phyloP scores from a whole-genome alignment of 1,284 basidiomycete genomes.

The Ustilago crameri region DNA sequence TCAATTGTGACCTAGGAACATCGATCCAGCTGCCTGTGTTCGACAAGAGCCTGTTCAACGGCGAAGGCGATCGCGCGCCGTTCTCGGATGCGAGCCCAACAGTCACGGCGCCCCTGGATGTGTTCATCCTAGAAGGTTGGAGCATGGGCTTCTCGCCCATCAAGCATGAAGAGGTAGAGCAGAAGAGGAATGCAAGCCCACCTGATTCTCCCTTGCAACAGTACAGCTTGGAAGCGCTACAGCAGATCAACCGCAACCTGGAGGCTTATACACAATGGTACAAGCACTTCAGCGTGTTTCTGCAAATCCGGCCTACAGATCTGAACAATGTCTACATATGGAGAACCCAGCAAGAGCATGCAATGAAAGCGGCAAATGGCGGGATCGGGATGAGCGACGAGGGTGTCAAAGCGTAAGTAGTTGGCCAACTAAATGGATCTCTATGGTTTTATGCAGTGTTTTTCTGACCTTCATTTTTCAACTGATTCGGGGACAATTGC shows the following conservation, averaged over 20 bases:
- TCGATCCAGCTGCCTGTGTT: slow-evolving; percentile 26
- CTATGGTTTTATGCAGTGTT: background rate
- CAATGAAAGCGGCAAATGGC: slow-evolving; percentile 45
- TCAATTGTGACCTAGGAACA: slow-evolving; percentile 9
- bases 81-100: slow-evolving; percentile 7
- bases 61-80: slow-evolving; percentile 32
- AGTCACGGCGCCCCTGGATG: slow-evolving; percentile 17
- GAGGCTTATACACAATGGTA: slow-evolving; percentile 31
- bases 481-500: background rate
- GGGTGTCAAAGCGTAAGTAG: slow-evolving; percentile 29
- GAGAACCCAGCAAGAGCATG: slow-evolving; percentile 44
- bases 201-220: slow-evolving; percentile 15
- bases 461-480: background rate
- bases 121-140: slow-evolving; percentile 50
- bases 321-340: slow-evolving; percentile 41
- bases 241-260: slow-evolving; percentile 38
- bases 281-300: slow-evolving; percentile 28
- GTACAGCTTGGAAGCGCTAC: slow-evolving; percentile 21
- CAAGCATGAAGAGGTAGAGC: slow-evolving; percentile 3
- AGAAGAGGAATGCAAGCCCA: slow-evolving; percentile 2
- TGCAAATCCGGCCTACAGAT: slow-evolving; percentile 38
- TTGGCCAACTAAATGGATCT: no score
- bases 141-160: slow-evolving; percentile 45
- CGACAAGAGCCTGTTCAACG: slow-evolving; percentile 38
- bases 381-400: slow-evolving; percentile 40